phyloP scores from a whole-genome alignment of 371 early-diverging fungal genomes.

The Mucor indicus region DNA sequence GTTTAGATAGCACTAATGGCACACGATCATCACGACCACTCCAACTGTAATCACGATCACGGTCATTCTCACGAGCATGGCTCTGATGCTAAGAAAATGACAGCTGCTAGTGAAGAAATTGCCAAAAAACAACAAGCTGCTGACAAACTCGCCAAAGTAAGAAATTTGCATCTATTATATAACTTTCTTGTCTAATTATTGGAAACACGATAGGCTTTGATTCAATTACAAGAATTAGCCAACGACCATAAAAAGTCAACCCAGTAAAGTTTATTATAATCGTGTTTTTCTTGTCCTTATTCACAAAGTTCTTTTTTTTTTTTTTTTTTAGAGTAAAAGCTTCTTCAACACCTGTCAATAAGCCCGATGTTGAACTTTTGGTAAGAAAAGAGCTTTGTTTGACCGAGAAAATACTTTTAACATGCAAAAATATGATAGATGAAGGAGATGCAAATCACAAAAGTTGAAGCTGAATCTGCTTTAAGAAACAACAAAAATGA shows the following conservation, averaged over 20 bases:
- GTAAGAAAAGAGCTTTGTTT: slow-evolving; percentile 6
- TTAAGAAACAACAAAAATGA: slow-evolving; percentile 40
- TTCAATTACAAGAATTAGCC: slow-evolving; percentile 15
- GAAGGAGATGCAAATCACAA: slow-evolving; percentile 41
- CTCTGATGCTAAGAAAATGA: slow-evolving; percentile 2
- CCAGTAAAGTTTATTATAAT: slow-evolving; percentile 4
- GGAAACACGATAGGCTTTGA: slow-evolving; percentile 3
- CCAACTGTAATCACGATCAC: slow-evolving; percentile 25
- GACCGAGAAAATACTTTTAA: background rate
- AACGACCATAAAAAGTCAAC: slow-evolving; percentile 13
- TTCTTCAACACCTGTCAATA: slow-evolving; percentile 7
- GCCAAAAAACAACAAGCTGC: slow-evolving; percentile 13
- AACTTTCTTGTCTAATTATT: background rate
- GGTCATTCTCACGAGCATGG: background rate
- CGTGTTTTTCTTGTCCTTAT: background rate
- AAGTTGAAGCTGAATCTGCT: slow-evolving; percentile 36
- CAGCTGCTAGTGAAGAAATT: slow-evolving; percentile 10
- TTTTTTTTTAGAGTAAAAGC: slow-evolving; percentile 4
- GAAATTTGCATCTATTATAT: background rate
- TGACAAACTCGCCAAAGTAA: slow-evolving; percentile 23
- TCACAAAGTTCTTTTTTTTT: background rate
- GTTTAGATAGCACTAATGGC: too few species aligned
- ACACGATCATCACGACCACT: slow-evolving; percentile 26
- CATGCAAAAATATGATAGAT: slow-evolving; percentile 4
- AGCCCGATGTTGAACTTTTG: slow-evolving; percentile 21